Percentiles rank a stretch among this genome's conserved stretches.
phyloP scores from a whole-genome alignment of 768 basidiomycete genomes.

The Holtermannia corniformis region DNA sequence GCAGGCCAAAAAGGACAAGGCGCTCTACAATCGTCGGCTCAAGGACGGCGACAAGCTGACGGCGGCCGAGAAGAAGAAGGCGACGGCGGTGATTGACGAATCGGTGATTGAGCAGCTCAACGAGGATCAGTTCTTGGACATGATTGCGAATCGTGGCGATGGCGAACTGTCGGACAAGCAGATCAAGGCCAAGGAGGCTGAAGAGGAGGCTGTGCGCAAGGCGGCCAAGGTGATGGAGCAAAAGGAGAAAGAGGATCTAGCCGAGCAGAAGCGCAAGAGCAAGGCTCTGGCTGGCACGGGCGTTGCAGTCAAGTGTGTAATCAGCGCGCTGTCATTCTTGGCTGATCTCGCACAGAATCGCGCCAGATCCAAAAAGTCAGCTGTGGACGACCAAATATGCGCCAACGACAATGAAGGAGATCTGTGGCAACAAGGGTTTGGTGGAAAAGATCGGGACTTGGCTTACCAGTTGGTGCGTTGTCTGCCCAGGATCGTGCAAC shows the following conservation, averaged over 20 bases:
- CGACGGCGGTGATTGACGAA: slow-evolving; percentile 41
- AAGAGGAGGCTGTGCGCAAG: slow-evolving; percentile 61
- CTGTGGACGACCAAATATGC: slow-evolving; percentile 96
- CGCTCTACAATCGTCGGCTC: background rate
- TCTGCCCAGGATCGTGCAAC: background rate
- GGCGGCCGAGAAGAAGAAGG: background rate
- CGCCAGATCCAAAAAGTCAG: slow-evolving; percentile 43
- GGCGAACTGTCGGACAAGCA: slow-evolving; percentile 63
- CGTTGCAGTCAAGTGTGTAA: slow-evolving; percentile 35
- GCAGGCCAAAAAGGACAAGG: background rate
- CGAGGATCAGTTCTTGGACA: slow-evolving; percentile 76
- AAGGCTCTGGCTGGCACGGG: slow-evolving; percentile 29
- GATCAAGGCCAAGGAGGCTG: slow-evolving; percentile 68
- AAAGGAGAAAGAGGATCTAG: slow-evolving; percentile 53
- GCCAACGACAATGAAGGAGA: slow-evolving; percentile 72
- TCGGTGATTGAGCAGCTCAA: slow-evolving; percentile 62
- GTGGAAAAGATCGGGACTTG: slow-evolving; percentile 82
- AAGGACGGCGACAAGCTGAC: background rate
- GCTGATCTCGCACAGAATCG: background rate
- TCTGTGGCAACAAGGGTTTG: slow-evolving; percentile 88
- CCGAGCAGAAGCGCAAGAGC: slow-evolving; percentile 27
- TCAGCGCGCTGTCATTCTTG: no score
- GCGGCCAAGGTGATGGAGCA: slow-evolving; percentile 43
- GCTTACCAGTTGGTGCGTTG: slow-evolving; percentile 72
- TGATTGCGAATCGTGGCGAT: slow-evolving; percentile 66